Conservation (phyloP, 2,329 filamentous ascomycete species). For the Diaporthe humulicola region DNA sequence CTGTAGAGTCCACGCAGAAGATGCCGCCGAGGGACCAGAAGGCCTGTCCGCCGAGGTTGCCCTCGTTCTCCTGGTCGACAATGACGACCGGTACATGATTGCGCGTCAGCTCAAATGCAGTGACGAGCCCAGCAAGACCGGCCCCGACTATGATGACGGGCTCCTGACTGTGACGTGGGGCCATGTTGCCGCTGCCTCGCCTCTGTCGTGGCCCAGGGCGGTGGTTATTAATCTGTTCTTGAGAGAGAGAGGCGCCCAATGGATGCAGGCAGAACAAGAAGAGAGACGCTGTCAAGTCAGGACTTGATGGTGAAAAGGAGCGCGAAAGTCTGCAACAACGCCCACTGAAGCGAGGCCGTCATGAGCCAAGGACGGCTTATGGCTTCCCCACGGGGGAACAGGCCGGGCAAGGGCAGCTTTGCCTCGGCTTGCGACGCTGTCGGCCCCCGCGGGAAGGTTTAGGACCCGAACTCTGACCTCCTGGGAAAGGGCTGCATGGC, state of each 20-base stretch:
- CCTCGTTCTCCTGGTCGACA: slow-evolving; percentile 70
- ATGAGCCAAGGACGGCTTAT: background rate
- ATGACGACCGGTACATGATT: slow-evolving; percentile 64
- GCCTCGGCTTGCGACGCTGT: slow-evolving; percentile 24
- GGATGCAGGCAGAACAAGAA: background rate
- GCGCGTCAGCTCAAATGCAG: slow-evolving; percentile 68
- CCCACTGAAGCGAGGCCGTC: too few relatives aligned
- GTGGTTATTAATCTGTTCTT: background rate
- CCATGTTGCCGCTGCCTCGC: slow-evolving; percentile 3
- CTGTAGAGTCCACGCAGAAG: slow-evolving; percentile 69
- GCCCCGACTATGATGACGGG: slow-evolving; percentile 69
- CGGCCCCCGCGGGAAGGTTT: background rate
- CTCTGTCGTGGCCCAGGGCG: background rate
- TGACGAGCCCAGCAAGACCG: slow-evolving; percentile 71
- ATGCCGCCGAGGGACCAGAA: slow-evolving; percentile 75
- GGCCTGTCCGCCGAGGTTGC: slow-evolving; percentile 71
- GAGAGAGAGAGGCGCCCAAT: too few relatives aligned
- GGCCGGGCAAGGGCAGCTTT: background rate
- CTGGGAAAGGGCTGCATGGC: background rate
- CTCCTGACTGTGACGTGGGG: slow-evolving; percentile 36
- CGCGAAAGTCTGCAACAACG: too few relatives aligned
- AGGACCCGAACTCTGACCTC: slow-evolving; percentile 1
- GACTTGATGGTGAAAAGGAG: background rate
- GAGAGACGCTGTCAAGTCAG: background rate
- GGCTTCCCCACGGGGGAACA: background rate